Evolutionary conservation across 495 filamentous ascomycete genomes (phyloP).

Genomic region (Penicillium diatomitis): DNA sequence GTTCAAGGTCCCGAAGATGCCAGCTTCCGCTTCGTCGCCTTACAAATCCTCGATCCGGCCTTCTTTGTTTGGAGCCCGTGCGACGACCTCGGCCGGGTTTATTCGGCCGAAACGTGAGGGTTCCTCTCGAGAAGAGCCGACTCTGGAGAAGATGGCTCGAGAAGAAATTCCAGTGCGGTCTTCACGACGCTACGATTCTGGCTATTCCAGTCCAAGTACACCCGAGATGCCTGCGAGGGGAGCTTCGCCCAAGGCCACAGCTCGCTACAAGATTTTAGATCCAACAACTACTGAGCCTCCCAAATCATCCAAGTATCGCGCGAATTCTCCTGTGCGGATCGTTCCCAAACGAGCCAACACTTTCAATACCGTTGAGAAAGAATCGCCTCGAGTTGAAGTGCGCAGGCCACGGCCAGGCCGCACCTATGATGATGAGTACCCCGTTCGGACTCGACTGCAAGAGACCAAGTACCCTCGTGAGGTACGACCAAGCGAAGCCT

Average conservation of each 20-base stretch:
- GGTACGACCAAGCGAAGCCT: conserved; percentile 10
- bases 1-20: conserved; percentile 21
- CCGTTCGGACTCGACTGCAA: not conserved
- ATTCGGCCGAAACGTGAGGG: conserved; percentile 20
- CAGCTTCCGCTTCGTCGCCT: conserved; percentile 22
- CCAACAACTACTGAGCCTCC: conserved; percentile 27
- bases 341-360: conserved; percentile 14
- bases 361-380: conserved; percentile 3
- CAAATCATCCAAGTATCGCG: conserved; percentile 14
- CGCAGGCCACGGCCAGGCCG: conserved; percentile 13
- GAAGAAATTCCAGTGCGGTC: conserved; percentile 19
- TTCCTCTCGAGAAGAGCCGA: conserved; percentile 13
- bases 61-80: conserved; percentile 20
- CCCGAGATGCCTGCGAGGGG: conserved; percentile 25
- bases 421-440: conserved; percentile 12
- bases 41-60: conserved; percentile 18
- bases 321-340: conserved; percentile 13
- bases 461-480: conserved; percentile 11
- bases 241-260: conserved; percentile 20
- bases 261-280: conserved; percentile 30
- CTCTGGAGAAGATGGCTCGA: conserved; percentile 17
- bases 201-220: conserved; percentile 37
- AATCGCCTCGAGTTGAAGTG: conserved; percentile 9
- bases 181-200: conserved; percentile 36
- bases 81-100: conserved; percentile 23